Percentiles rank a stretch among this genome's conserved stretches.
Conservation (phyloP, 2,329 filamentous ascomycete species). For the Sporothrix luriei region DNA sequence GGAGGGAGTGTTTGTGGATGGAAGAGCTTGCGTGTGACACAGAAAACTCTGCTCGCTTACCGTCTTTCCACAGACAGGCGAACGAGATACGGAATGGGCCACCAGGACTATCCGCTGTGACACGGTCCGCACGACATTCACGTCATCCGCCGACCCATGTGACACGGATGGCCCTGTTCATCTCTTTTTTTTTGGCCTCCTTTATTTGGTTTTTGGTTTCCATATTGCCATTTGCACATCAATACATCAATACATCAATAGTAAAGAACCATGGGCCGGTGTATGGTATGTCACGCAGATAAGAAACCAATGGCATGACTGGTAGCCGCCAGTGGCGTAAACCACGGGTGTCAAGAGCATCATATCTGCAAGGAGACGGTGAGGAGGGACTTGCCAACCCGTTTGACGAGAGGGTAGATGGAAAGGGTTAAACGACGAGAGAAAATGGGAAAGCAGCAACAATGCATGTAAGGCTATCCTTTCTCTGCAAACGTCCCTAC, state of each 20-base stretch:
- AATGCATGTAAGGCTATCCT: not conserved
- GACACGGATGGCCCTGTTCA: constrained; percentile 16
- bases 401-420: not conserved
- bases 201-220: not conserved
- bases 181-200: not conserved
- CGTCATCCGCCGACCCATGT: constrained; percentile 26
- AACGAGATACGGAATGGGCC: constrained; percentile 15
- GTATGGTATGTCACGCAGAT: not conserved
- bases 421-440: not conserved
- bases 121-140: constrained; percentile 21
- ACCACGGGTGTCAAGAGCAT: constrained; percentile 32
- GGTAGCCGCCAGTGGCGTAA: constrained; percentile 37
- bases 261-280: not conserved
- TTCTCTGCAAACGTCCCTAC: not conserved
- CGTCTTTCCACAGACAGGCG: constrained; percentile 1
- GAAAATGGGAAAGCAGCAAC: not conserved
- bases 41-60: constrained; percentile 21
- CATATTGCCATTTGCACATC: not conserved
- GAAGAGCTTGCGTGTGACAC: not conserved
- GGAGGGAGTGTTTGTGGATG: not conserved
- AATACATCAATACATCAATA: not conserved
- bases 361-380: constrained; percentile 37
- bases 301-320: not conserved
- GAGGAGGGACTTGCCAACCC: too few relatives aligned
- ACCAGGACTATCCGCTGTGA: not conserved